Evolutionary conservation across 768 basidiomycete species (phyloP).

Genomic region (Tephrocybe sp.): DNA sequence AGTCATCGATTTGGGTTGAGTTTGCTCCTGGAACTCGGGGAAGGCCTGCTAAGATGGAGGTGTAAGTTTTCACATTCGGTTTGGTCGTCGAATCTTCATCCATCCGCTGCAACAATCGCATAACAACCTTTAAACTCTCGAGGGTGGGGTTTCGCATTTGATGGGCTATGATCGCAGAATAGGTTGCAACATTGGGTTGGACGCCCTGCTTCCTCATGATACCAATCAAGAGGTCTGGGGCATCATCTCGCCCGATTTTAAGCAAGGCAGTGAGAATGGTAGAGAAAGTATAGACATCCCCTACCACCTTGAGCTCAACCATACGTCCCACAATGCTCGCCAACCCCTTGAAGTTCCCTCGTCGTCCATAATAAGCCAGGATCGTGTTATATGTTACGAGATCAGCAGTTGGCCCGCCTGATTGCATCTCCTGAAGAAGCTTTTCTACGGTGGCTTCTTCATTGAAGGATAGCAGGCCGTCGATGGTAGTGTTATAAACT

Average conservation of each 20-base stretch:
- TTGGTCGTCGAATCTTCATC: slow-evolving; percentile 48
- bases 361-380: slow-evolving; percentile 62
- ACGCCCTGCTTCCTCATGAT: slow-evolving; percentile 79
- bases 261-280: slow-evolving; percentile 79
- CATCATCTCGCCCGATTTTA: slow-evolving; percentile 63
- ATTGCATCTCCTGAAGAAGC: slow-evolving; percentile 43
- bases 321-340: slow-evolving; percentile 58
- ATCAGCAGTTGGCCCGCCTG: slow-evolving; percentile 60
- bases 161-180: slow-evolving; percentile 76
- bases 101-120: slow-evolving; percentile 75
- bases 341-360: slow-evolving; percentile 60
- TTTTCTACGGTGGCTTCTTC: slow-evolving; percentile 37
- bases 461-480: slow-evolving; percentile 54
- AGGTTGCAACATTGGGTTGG: slow-evolving; percentile 70
- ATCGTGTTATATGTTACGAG: slow-evolving; percentile 81
- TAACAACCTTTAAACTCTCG: slow-evolving; percentile 54
- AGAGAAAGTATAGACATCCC: slow-evolving; percentile 86
- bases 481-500: slow-evolving; percentile 75
- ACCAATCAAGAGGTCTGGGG: slow-evolving; percentile 57
- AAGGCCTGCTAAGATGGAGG: slow-evolving; percentile 70
- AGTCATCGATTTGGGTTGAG: slow-evolving; percentile 40
- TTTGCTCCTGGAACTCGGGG: slow-evolving; percentile 57
- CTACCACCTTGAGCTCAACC: slow-evolving; percentile 47
- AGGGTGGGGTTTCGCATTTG: slow-evolving; percentile 59
- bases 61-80: slow-evolving; percentile 85